Evolutionary conservation across 1,139 yeast genomes (phyloP), one percentile per base, ranked within the genome.

Genomic region (Tardiomyces digboiensis): DNA sequence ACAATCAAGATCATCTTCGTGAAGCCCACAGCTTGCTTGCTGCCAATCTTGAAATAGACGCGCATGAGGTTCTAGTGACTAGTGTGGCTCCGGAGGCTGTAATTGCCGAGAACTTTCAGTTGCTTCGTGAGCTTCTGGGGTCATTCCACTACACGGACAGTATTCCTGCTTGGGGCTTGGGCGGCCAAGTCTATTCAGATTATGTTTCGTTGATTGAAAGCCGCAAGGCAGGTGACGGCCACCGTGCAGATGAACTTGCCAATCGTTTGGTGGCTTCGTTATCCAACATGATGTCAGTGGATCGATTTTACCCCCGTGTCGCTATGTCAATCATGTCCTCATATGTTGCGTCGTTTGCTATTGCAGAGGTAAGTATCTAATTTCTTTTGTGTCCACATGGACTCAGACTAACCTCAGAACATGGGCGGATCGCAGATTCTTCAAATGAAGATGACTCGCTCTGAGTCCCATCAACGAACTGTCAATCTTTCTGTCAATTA

Each of bases 21-120:
- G 89, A 87, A 51, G 77, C 81, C 2, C 68, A 72, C 41, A 76
- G 81, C 19, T 72, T 83, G 41, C 62, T 86, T 2, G 70, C 68
- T n/a, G 95, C 95, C 0, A 67, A 66, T 14, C 60, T 74, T 42
- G 76, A 77, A 70, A 68, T 65, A 1, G 78, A 76, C 39, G 95
- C 95, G 0, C 94, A 85, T 54, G 61, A 64, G 1, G 67, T 77
- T 0, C 66, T 85, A 3, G 57, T 78, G 2, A 56, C 65, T 2
- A 61, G 70, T 14, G 81, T 88, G 36, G 97, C 91, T 0, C 97
- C 97, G 10, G 55, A 62, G 39, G 71, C 78, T 21, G 73, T 81
- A 23, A 72, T 84, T 22, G 66, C 70, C 7, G 58, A 64, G 4
- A 55, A 61, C 3, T 56, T 74, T 7, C 60, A 57, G 2, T 56